Evolutionary conservation across 106 monocot genomes (phyloP), one percentile per base, ranked within the genome.

Genomic region (Phalaenopsis equestris): DNA sequence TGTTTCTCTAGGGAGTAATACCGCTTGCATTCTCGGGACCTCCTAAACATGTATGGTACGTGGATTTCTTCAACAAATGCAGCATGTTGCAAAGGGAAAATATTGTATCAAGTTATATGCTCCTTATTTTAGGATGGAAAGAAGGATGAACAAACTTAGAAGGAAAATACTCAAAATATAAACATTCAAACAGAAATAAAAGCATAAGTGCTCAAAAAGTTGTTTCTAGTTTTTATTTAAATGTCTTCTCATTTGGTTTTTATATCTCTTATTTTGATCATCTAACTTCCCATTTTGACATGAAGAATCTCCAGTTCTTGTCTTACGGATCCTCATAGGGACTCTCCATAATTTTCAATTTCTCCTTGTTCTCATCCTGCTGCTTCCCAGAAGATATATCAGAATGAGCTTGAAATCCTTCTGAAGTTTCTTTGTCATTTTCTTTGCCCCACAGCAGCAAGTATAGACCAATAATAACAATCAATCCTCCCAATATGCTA

Each of bases 371-470:
- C 43, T 74, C 74, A 19, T 43, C 42, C 18, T 74, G 74, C 74
- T 45, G 19, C 74, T 42, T 74, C 43, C 74, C 37, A 42, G 74
- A 73, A 42, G 73, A 42, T 15, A 18, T 2, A 73, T 41, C 15
- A 55, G 79, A 18, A 75, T 48, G 48, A 42, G 77, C 67, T 48
- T 86, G 56, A 72, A 56, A 18, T 78, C 67, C 75, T 11, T 21
- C 41, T 47, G 70, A 41, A 14, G 76, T 17, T 75, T 80, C 84
- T 85, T 89, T 81, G 36, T 93, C 93, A 73, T 68, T 85, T 41
- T 91, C 93, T 83, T 96, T 96, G 17, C 96, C 93, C 96, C 93
- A 96, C 15, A 93, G 81, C 56, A 96, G 73, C 72, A 90, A 41
- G 58, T 96, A 96, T 15, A 93, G 86, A 19, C 93, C 93, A 42